Evolutionary conservation across 306 rosid species (phyloP), one percentile per base, ranked within the genome.

Genomic region (Cucumis hystrix): DNA sequence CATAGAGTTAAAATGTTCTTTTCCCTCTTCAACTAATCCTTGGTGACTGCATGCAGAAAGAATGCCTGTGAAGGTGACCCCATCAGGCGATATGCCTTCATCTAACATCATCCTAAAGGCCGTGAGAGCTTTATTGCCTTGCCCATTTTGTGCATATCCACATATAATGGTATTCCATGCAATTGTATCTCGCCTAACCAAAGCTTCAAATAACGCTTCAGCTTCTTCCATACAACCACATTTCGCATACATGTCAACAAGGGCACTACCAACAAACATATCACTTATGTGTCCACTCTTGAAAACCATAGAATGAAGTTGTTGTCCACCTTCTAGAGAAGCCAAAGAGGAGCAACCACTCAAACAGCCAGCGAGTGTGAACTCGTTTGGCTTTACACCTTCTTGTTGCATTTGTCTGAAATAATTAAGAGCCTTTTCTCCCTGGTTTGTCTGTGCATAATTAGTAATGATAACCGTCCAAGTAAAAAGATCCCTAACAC

Each of bases 141-240:
- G 74, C 55, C 87, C 87, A 72, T 74, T 71, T 39, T 81, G 85
- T 58, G 85, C 74, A 74, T 79, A 79, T 14, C 83, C 83, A 37
- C 79, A 75, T 69, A 84, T 77, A 72, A 84, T 84, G 78, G 79
- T 71, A 56, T 82, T 84, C 87, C 87, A 84, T 55, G 81, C 51
- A 14, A 81, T 40, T 20, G 78, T 74, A 76, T 84, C 87, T 9
- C 68, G 41, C 15, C 71, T 41, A 84, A 66, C 41, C 23, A 76
- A 76, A 33, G 33, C 62, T 56, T 23, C 41, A 33, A 84, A 84
- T 49, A 67, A 55, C 17, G n/a, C 40, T 63, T 79, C 80, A 25
- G 85, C 87, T 62, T 84, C 80, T 81, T 78, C 79, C 35, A 84
- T 59, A 73, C 84, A 79, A 62, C 87, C 80, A 37, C 81, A 79